Conservation (phyloP, 495 filamentous ascomycete species). For the Hypoxylon perforatum region DNA sequence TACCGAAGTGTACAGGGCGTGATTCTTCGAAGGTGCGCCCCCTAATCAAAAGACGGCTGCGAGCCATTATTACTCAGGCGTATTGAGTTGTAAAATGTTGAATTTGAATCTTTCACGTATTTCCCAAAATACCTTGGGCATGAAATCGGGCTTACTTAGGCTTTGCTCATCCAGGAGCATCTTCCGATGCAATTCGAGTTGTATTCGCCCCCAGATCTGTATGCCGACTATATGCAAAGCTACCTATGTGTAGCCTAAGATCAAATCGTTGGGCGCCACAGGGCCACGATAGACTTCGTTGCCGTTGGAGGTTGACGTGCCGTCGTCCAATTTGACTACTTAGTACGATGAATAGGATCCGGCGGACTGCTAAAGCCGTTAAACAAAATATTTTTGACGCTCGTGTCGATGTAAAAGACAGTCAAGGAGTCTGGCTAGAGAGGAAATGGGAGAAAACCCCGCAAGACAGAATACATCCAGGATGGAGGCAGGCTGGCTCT, state of each 20-base stretch:
- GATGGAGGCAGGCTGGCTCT: too few species aligned
- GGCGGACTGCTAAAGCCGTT: not conserved
- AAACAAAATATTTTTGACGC: too few species aligned
- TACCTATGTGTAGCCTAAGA: not conserved
- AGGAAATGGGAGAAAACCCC: too few species aligned
- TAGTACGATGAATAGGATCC: not conserved
- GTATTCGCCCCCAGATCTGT: too few species aligned
- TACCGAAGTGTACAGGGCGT: not conserved
- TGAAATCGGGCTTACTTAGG: slow-evolving; percentile 8
- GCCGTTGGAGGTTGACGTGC: not conserved
- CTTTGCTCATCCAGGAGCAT: too few species aligned
- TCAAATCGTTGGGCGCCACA: not conserved
- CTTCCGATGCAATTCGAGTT: too few species aligned
- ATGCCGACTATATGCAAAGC: not conserved
- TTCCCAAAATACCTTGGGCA: not conserved
- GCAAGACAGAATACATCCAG: too few species aligned
- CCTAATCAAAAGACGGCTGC: not conserved
- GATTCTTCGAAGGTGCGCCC: not conserved
- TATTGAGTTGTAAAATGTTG: not conserved
- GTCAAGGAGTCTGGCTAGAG: too few species aligned
- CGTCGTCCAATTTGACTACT: not conserved
- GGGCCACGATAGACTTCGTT: not conserved
- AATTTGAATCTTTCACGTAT: not conserved
- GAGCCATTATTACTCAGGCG: not conserved
- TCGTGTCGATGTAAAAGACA: too few species aligned